phyloP scores from a whole-genome alignment of 306 rosid species.

The Crataegus laevigata region DNA sequence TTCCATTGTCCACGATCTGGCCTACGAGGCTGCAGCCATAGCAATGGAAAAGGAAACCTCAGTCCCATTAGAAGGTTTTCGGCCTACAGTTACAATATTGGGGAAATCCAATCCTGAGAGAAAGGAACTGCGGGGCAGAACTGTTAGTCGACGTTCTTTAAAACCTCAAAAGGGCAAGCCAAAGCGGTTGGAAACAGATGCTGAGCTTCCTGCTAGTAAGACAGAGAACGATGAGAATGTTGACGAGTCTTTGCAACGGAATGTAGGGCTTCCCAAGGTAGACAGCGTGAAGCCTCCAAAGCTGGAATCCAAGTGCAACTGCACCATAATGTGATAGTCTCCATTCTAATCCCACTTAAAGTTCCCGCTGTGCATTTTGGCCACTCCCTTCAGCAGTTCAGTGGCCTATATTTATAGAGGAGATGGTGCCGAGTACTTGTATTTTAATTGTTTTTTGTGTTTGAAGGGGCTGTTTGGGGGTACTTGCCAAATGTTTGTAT shows the following conservation, averaged over 20 bases:
- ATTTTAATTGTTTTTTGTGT: slow-evolving; percentile 18
- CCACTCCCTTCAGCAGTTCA: slow-evolving; percentile 9
- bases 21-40: slow-evolving; percentile 72
- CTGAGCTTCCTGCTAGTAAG: slow-evolving; percentile 33
- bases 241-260: slow-evolving; percentile 37
- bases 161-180: slow-evolving; percentile 60
- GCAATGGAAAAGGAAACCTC: slow-evolving; percentile 70
- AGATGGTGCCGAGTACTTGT: slow-evolving; percentile 24
- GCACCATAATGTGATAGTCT: slow-evolving; percentile 81
- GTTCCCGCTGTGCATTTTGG: slow-evolving; percentile 11
- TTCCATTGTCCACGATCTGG: slow-evolving; percentile 83
- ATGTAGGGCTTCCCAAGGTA: slow-evolving; percentile 63
- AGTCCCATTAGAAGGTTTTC: slow-evolving; percentile 52
- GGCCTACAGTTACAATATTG: slow-evolving; percentile 66
- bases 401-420: background rate
- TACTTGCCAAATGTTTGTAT: slow-evolving; percentile 35
- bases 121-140: slow-evolving; percentile 45
- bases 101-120: slow-evolving; percentile 48
- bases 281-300: slow-evolving; percentile 72
- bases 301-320: slow-evolving; percentile 93
- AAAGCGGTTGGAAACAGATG: slow-evolving; percentile 41
- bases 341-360: background rate
- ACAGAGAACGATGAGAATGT: slow-evolving; percentile 51
- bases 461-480: slow-evolving; percentile 36
- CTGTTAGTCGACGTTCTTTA: slow-evolving; percentile 30